Conservation (phyloP, 2,329 filamentous ascomycete genomes). For the Rutstroemia sp. region DNA sequence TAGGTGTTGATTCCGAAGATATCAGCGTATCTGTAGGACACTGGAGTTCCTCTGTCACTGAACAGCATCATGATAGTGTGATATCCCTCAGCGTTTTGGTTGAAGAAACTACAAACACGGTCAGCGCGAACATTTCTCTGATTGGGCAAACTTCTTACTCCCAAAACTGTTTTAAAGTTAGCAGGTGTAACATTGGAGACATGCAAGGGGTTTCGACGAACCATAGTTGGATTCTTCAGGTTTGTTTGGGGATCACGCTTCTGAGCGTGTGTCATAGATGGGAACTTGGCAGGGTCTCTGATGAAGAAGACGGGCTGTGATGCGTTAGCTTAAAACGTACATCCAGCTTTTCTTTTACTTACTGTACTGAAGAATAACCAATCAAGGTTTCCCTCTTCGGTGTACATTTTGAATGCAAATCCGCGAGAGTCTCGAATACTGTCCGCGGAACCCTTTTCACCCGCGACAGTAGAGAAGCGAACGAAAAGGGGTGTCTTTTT, state of each 20-base stretch:
- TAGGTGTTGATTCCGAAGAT: neutral
- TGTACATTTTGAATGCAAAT: slow-evolving; percentile 42
- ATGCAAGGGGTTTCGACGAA: too few species aligned
- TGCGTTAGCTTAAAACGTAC: neutral
- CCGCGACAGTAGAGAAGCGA: slow-evolving; percentile 47
- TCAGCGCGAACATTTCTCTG: too few species aligned
- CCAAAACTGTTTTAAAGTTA: slow-evolving; percentile 1
- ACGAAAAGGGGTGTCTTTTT: slow-evolving; percentile 55
- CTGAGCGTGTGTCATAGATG: slow-evolving; percentile 66
- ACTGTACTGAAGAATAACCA: slow-evolving; percentile 64
- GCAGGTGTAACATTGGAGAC: too few species aligned
- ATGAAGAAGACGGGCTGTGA: slow-evolving; percentile 60
- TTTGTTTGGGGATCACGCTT: slow-evolving; percentile 65
- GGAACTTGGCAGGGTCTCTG: slow-evolving; percentile 67
- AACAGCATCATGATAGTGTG: slow-evolving; percentile 47
- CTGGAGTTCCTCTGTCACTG: slow-evolving; percentile 40
- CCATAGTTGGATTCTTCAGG: slow-evolving; percentile 47
- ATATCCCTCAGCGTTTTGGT: slow-evolving; percentile 44
- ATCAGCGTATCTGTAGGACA: slow-evolving; percentile 25
- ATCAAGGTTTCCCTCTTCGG: slow-evolving; percentile 62
- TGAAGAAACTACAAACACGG: slow-evolving; percentile 37
- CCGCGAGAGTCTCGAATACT: slow-evolving; percentile 38
- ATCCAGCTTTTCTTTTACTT: slow-evolving; percentile 37
- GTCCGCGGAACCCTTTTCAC: slow-evolving; percentile 38
- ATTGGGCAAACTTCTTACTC: slow-evolving; percentile 1